These are phyloP conservation scores for Wickerhamiella hasegawae DNA, from an alignment of 805 yeast species.

Conservation along the genomic window DNA sequence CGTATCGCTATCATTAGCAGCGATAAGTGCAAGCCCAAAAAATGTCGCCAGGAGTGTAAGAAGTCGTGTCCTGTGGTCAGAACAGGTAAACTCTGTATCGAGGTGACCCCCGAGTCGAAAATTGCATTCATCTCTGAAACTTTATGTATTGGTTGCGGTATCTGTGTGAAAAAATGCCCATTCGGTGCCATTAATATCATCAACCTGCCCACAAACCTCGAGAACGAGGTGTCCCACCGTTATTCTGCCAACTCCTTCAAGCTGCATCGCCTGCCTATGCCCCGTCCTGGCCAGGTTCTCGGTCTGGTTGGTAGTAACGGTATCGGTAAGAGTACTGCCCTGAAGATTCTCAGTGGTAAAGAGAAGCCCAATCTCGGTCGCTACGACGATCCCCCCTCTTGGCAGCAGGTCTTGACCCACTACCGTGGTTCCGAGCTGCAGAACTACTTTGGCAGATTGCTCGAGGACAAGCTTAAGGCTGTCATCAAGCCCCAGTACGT, in stretches of 20 bases:
- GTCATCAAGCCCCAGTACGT: slow-evolving; percentile 98
- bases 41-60: slow-evolving; percentile 96
- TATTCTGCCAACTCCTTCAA: slow-evolving; percentile 97
- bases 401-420: slow-evolving; percentile 82
- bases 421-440: slow-evolving; percentile 97
- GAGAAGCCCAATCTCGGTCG: slow-evolving; percentile 93
- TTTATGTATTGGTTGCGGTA: slow-evolving; percentile 98
- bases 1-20: slow-evolving; percentile 90
- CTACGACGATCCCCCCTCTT: slow-evolving; percentile 91
- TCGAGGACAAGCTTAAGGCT: slow-evolving; percentile 91
- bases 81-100: slow-evolving; percentile 95
- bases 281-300: slow-evolving; percentile 96
- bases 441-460: slow-evolving; percentile 82
- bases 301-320: slow-evolving; percentile 98
- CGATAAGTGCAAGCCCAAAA: slow-evolving; percentile 95
- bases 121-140: slow-evolving; percentile 90
- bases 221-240: slow-evolving; percentile 84
- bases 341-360: slow-evolving; percentile 92
- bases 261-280: slow-evolving; percentile 91
- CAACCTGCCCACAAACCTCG: slow-evolving; percentile 91
- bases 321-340: slow-evolving; percentile 96
- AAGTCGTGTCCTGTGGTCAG: slow-evolving; percentile 95
- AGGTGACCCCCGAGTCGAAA: slow-evolving; percentile 77
- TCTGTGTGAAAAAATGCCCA: slow-evolving; percentile 96
- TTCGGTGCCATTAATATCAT: slow-evolving; percentile 93